Evolutionary conservation across 306 rosid species (phyloP), one percentile per base, ranked within the genome.

Genomic region (Canavalia gladiata): DNA sequence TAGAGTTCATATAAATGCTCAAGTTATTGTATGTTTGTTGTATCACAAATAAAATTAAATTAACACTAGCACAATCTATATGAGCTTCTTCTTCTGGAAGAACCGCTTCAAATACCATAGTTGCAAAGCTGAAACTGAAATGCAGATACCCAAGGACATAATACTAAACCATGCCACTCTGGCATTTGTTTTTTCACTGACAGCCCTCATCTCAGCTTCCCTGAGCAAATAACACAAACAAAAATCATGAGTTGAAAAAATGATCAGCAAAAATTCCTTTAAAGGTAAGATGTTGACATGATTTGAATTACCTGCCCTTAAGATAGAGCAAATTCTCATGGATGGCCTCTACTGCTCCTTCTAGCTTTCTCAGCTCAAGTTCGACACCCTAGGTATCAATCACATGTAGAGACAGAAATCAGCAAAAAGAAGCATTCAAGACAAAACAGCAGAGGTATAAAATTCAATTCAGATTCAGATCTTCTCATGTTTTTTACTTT

Each of bases 61-160:
- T 51, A 64, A 55, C 57, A 25, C 75, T 62, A 54, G 35, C 33
- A 60, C 41, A 45, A 46, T 66, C 92, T 87, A 91, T 66, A 93
- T 92, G 55, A 95, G 93, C 90, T 93, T 95, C 97, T 91, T 95
- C 97, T 93, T 95, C 75, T 84, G 94, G 87, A 95, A 95, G 86
- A 86, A 95, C 68, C 89, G 87, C 92, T 93, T 93, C 92, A 93
- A 80, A 87, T 90, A 86, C 97, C 89, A 93, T 74, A 95, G 41
- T 71, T 95, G 99, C 59, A 95, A 46, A 75, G 76, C 62, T 30
- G 98, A 93, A 87, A 89, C 99, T 43, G 77, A 70, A 54, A 95
- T 89, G 90, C 98, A 95, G 58, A 93, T 52, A 33, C 89, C 91
- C 77, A 95, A 82, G 5, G 99, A 93, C 90, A 91, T 74, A 65